These are phyloP conservation scores for Mycena filopes DNA, from an alignment of 768 basidiomycete genomes.

Conservation along the genomic window DNA sequence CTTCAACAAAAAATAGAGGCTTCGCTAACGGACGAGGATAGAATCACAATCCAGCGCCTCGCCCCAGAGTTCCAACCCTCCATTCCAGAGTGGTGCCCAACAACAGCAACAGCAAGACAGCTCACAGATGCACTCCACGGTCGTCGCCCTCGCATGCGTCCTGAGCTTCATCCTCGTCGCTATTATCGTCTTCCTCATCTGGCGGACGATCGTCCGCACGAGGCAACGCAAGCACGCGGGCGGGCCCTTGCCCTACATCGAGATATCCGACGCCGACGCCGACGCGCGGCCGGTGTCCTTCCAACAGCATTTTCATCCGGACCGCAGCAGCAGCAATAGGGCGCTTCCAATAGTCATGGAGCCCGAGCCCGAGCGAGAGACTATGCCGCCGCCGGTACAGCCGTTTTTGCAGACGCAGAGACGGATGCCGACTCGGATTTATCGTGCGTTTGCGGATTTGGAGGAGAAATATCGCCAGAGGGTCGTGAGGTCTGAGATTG, in stretches of 20 bases:
- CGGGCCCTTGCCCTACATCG: neutral
- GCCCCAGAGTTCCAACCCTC: neutral
- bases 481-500: neutral
- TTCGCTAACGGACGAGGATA: neutral
- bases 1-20: neutral
- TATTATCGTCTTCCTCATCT: neutral
- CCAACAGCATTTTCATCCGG: neutral
- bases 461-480: neutral
- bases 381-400: neutral
- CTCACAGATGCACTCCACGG: neutral
- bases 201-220: neutral
- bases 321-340: no score
- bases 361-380: no score
- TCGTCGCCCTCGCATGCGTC: conserved; percentile 1
- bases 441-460: neutral
- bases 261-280: neutral
- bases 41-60: neutral
- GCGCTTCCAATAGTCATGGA: no score
- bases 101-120: no score
- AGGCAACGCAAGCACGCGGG: neutral
- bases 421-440: neutral
- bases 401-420: neutral
- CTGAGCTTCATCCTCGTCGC: neutral
- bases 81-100: neutral
- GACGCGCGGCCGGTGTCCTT: neutral